Evolutionary conservation across 2,329 filamentous ascomycete genomes (phyloP).

Genomic region (Aspergillus awamori): DNA sequence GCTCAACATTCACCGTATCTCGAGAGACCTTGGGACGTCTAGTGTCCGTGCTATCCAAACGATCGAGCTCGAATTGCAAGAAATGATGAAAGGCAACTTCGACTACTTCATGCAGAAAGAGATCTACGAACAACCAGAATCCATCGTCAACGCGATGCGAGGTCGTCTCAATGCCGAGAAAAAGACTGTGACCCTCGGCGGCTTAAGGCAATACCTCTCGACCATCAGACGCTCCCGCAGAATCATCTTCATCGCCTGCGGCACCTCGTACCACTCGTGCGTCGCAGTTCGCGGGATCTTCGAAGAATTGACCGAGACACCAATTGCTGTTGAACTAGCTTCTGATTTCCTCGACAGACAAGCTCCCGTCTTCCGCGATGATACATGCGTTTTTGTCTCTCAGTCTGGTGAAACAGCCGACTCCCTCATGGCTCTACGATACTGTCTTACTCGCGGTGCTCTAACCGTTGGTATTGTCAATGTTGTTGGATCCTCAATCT

Average conservation of each 20-base stretch:
- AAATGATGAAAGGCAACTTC: conserved; percentile 99
- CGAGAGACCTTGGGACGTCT: conserved; percentile 94
- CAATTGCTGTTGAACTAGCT: conserved; percentile 92
- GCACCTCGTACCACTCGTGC: conserved; percentile 97
- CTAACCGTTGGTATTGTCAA: conserved; percentile 98
- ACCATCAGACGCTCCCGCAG: conserved; percentile 95
- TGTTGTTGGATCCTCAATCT: conserved; percentile 97
- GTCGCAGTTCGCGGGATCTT: conserved; percentile 99
- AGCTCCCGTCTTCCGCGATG: conserved; percentile 97
- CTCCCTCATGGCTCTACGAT: conserved; percentile 93
- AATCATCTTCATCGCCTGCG: conserved; percentile 98
- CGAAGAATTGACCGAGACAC: conserved; percentile 96
- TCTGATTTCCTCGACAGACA: conserved; percentile 97
- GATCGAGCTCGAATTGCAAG: conserved; percentile 96
- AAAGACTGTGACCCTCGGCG: conserved; percentile 93
- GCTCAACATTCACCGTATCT: conserved; percentile 96
- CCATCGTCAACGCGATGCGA: conserved; percentile 99
- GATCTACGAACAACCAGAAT: conserved; percentile 99
- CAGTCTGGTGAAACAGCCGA: conserved; percentile 99
- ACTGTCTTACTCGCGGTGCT: conserved; percentile 96
- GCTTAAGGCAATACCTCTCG: conserved; percentile 90
- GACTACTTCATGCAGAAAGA: conserved; percentile 99
- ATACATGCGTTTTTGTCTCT: conserved; percentile 98
- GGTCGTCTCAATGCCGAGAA: conserved; percentile 92
- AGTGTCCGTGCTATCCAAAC: conserved; percentile 99